Evolutionary conservation across 139 green algal species (phyloP).

Genomic region (Closterium sp.): DNA sequence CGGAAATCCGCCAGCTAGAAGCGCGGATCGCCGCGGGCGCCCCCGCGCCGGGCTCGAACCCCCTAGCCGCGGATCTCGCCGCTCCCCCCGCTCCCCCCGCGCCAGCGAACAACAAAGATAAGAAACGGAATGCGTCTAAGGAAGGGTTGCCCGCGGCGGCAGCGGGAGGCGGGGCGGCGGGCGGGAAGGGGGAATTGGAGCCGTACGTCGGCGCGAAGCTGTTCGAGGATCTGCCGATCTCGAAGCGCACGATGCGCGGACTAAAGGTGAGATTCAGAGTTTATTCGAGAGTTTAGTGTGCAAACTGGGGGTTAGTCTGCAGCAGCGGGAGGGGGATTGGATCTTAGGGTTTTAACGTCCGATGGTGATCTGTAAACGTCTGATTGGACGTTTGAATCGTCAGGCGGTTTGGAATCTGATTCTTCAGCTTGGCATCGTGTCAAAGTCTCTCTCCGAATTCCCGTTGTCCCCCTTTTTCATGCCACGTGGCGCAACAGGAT

Average conservation of each 20-base stretch:
- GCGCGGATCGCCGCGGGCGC: slow-evolving; percentile 28
- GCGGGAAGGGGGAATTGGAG: not conserved
- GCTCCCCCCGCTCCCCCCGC: not conserved
- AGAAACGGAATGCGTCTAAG: slow-evolving; percentile 15
- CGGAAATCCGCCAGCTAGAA: slow-evolving; percentile 38
- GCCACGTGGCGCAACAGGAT: slow-evolving; percentile 12
- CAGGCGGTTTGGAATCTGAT: too few species aligned
- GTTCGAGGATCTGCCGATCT: slow-evolving; percentile 52
- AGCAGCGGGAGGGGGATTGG: too few species aligned
- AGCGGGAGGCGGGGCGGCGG: not conserved
- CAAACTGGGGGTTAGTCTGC: too few species aligned
- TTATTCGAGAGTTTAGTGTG: not conserved
- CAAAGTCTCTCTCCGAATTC: not conserved
- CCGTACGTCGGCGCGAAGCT: slow-evolving; percentile 35
- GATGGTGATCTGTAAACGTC: not conserved
- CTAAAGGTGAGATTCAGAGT: slow-evolving; percentile 5
- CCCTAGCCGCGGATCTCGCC: slow-evolving; percentile 28
- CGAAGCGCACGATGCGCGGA: slow-evolving; percentile 25
- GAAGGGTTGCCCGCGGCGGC: not conserved
- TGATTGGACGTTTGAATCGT: too few species aligned
- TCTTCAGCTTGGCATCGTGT: too few species aligned
- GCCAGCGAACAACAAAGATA: slow-evolving; percentile 13
- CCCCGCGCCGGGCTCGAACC: slow-evolving; percentile 33
- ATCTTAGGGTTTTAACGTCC: too few species aligned
- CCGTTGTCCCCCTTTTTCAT: not conserved